Base-by-base conservation (phyloP, 495 filamentous ascomycete genomes). In the Cetradonia linearis region DNA sequence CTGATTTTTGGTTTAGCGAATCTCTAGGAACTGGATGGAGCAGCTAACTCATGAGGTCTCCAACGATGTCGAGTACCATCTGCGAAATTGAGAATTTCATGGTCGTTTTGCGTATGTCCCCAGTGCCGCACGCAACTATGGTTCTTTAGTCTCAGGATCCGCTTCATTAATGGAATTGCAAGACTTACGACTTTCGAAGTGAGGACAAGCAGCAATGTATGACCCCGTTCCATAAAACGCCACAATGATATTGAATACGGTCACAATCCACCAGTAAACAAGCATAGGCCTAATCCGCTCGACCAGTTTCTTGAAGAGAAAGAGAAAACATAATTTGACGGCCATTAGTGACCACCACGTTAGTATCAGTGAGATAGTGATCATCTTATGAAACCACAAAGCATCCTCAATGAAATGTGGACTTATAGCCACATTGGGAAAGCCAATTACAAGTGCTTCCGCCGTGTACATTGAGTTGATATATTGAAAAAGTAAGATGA, bases 301-400 rank as follows among this genome's bases (percentile, higher is more conserved):
- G 6, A 68, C 62, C 37, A 68, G 44, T 28, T 42, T 58, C 18
- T 58, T 54, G 56, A 68, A 68, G 4, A 67, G 59, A 53, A 60
- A 60, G 6, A 67, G 49, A 44, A 60, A 68, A 62, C 65, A 60
- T 65, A 67, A 68, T 31, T 68, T 68, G 59, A 67, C 65, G 16
- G 65, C 58, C 16, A 64, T 37, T 31, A 68, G 59, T 18, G 60
- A 37, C 25, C 25, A 55, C 66, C 65, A 68, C 1, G 55, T 54
- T 20, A 68, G 42, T 1, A 55, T 53, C 2, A 61, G 20, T 27
- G 27, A 20, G 27, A 59, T 58, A 23, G 49, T 55, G 34, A 27
- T 28, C 46, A 58, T 38, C 37, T 58, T 65, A 13, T 60, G 53
- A 36, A 55, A 65, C 9, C 57, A 34, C 30, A 55, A 65, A 6